phyloP scores from a whole-genome alignment of 805 yeast species.

The Yarrowia phangngaensis region DNA sequence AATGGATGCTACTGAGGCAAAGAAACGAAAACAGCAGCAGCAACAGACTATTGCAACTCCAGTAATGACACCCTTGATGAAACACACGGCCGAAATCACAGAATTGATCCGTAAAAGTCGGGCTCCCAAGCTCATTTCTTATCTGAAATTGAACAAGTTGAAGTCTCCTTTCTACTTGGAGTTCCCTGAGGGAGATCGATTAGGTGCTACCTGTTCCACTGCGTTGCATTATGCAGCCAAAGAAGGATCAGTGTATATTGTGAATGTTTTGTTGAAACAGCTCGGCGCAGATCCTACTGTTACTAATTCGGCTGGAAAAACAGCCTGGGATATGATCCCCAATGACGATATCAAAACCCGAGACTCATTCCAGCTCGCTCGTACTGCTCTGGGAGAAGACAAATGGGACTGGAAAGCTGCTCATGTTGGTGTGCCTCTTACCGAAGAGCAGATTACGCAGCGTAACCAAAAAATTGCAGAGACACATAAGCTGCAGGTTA shows the following conservation, averaged over 20 bases:
- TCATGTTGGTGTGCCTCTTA: slow-evolving; percentile 55
- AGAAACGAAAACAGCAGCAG: slow-evolving; percentile 12
- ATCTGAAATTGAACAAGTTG: slow-evolving; percentile 55
- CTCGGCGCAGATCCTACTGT: slow-evolving; percentile 69
- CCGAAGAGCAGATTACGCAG: slow-evolving; percentile 38
- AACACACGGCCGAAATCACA: slow-evolving; percentile 56
- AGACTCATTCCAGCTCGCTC: slow-evolving; percentile 62
- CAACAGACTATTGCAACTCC: slow-evolving; percentile 26
- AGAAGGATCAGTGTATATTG: slow-evolving; percentile 63
- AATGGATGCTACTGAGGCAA: slow-evolving; percentile 24
- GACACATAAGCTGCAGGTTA: slow-evolving; percentile 30
- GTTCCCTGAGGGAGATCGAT: slow-evolving; percentile 3
- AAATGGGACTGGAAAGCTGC: slow-evolving; percentile 67
- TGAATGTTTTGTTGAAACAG: slow-evolving; percentile 53
- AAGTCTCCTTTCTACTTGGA: slow-evolving; percentile 33
- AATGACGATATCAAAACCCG: slow-evolving; percentile 38
- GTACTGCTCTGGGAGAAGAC: slow-evolving; percentile 65
- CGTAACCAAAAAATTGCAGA: slow-evolving; percentile 31
- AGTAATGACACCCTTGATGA: slow-evolving; percentile 42
- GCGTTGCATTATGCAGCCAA: slow-evolving; percentile 74
- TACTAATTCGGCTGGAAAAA: slow-evolving; percentile 51
- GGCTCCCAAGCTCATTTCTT: slow-evolving; percentile 67
- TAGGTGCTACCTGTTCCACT: slow-evolving; percentile 54
- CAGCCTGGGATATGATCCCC: slow-evolving; percentile 64
- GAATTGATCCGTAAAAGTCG: slow-evolving; percentile 64